A percentile compares a stretch with the other conserved stretches of the same genome.
These are phyloP conservation scores for Selaginella moellendorffii DNA, from an alignment of 75 land plant genomes.

Conservation along the genomic window DNA sequence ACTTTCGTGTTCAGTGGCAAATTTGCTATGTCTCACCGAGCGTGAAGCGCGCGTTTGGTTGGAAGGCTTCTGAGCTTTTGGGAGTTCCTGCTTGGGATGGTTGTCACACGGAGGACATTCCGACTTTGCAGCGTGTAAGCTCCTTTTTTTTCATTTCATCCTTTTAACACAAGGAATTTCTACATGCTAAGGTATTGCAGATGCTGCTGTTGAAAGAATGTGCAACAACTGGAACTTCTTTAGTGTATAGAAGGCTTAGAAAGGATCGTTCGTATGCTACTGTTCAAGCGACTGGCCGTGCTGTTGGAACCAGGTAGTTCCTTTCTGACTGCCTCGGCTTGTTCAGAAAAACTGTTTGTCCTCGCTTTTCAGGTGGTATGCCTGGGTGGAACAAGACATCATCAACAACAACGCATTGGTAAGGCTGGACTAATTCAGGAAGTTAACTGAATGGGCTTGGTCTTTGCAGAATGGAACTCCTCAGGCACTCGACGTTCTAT, in stretches of 20 bases:
- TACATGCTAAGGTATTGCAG: slow-evolving; percentile 9
- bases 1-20: no score
- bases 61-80: slow-evolving; percentile 17
- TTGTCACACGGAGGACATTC: slow-evolving; percentile 21
- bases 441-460: no score
- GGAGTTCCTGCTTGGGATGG: slow-evolving; percentile 23
- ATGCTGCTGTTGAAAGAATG: slow-evolving; percentile 16
- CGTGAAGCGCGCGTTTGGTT: slow-evolving; percentile 12
- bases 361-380: slow-evolving; percentile 21
- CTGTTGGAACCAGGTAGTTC: slow-evolving; percentile 19
- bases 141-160: no score
- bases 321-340: neutral
- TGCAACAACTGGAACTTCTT: slow-evolving; percentile 9
- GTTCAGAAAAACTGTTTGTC: neutral
- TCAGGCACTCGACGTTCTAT: no score
- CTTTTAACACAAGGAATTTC: neutral
- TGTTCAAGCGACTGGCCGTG: slow-evolving; percentile 21
- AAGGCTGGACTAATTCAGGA: no score
- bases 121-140: slow-evolving; percentile 11
- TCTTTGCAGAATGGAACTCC: no score
- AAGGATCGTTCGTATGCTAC: slow-evolving; percentile 16
- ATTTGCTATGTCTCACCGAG: slow-evolving; percentile 23
- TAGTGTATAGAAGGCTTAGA: slow-evolving; percentile 15
- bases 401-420: slow-evolving; percentile 10
- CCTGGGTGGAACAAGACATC: slow-evolving; percentile 25